Evolutionary conservation across 352 stramenopile species (phyloP), one percentile per base, ranked within the genome.

Genomic region (Globisporangium nodosum): DNA sequence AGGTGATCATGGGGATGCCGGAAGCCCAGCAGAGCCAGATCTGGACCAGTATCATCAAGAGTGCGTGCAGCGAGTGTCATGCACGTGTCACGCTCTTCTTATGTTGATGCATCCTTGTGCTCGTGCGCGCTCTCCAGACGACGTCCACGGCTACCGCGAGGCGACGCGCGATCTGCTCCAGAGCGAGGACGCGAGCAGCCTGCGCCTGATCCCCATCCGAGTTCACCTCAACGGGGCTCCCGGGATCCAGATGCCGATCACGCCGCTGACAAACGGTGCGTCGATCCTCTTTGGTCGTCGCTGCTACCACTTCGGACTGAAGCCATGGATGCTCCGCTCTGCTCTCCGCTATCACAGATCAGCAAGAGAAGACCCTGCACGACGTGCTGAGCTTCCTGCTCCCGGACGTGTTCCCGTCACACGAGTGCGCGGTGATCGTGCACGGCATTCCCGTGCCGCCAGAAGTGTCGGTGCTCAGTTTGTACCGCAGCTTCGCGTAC

Each of bases 11-110:
- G 85, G 68, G 61, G 40, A 65, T 94, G 60, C 81, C 85, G 4
- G 80, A 91, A 54, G 80, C 81, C 13, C 81, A 92, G 66, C 85
- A 94, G 56, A 85, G 65, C 7, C 79, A 88, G 62, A 91, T 94
- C 55, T 94, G 82, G 82, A 80, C 74, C 37, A 90, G 81, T 57
- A 66, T 92, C 59, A 62, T 73, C 20, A 66, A 79, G n/a, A 91
- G 85, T 94, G 65, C 57, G 73, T 45, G 7, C 31, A 27, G 24
- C 1, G 24, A 27, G 27, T 16, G 31, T 35, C 31, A 3, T 9
- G 5, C 31, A 13, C 39, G 33, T 50, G 24, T 27, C 24, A 3
- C 24, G 24, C 24, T 27, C 31, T 35, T 7, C 31, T 35, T 0
- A 35, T 35, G 4, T 6, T 20, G 15, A 21, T 49, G 6, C 39